Conservation (phyloP, 108 stramenopile genomes). For the Cyclotella choctawhatcheeana region DNA sequence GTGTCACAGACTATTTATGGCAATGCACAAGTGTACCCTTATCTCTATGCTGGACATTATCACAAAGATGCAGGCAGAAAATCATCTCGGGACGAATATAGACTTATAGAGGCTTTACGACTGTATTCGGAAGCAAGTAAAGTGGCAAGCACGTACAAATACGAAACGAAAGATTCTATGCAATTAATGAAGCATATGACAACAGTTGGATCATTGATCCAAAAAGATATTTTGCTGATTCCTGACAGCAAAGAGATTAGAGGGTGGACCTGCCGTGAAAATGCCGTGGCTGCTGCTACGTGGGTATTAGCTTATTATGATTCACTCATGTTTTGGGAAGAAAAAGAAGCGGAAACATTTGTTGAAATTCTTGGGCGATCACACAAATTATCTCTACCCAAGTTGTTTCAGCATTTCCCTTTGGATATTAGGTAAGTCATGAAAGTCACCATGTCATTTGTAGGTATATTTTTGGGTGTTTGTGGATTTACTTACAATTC, state of each 20-base stretch:
- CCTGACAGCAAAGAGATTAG: constrained; percentile 28
- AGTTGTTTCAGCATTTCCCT: constrained; percentile 40
- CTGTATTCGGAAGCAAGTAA: constrained; percentile 52
- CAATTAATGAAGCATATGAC: constrained; percentile 69
- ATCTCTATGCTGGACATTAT: constrained; percentile 62
- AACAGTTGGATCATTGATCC: constrained; percentile 43
- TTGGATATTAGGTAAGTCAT: too few species aligned
- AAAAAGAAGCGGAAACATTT: constrained; percentile 47
- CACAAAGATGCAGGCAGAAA: constrained; percentile 61
- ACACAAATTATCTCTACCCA: constrained; percentile 56
- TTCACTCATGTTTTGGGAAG: constrained; percentile 59
- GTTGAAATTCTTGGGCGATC: constrained; percentile 50
- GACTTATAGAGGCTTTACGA: constrained; percentile 53
- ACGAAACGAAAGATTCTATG: constrained; percentile 51
- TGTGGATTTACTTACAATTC: too few species aligned
- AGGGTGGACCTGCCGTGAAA: constrained; percentile 38
- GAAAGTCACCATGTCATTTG: too few species aligned
- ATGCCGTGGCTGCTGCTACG: constrained; percentile 48
- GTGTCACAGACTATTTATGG: constrained; percentile 36
- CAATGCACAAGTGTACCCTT: constrained; percentile 61
- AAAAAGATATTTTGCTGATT: constrained; percentile 50
- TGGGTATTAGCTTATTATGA: constrained; percentile 63
- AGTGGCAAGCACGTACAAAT: constrained; percentile 56
- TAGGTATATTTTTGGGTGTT: too few species aligned
- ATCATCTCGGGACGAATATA: constrained; percentile 47